Percentiles rank a stretch among this genome's conserved stretches.
Conservation (phyloP, 2,329 filamentous ascomycete genomes). For the Penicillium sp. region DNA sequence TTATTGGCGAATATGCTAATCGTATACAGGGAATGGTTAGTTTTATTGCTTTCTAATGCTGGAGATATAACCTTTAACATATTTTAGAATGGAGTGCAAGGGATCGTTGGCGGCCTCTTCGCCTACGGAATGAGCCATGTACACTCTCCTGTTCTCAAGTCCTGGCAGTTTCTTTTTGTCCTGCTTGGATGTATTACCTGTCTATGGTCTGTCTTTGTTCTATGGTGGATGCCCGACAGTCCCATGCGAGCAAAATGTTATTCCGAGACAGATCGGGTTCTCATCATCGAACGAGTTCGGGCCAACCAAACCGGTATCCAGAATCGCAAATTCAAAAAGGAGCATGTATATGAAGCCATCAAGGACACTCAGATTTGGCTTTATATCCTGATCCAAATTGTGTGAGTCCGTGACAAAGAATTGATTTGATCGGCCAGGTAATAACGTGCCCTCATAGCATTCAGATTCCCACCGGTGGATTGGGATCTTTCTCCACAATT, state of each 20-base stretch:
- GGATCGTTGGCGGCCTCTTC: conserved; percentile 47
- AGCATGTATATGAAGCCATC: conserved; percentile 2
- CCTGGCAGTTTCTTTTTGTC: conserved; percentile 7
- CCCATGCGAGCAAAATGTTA: conserved; percentile 4
- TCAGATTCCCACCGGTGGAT: conserved; percentile 6
- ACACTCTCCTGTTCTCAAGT: conserved; percentile 5
- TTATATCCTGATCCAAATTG: conserved; percentile 2
- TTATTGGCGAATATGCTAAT: neutral
- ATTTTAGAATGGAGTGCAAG: conserved; percentile 9
- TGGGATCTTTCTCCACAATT: conserved; percentile 9
- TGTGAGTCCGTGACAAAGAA: neutral
- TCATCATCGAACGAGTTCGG: conserved; percentile 3
- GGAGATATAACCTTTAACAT: neutral
- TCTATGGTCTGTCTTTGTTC: conserved; percentile 3
- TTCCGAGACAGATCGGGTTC: conserved; percentile 2
- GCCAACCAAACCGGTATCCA: conserved; percentile 4
- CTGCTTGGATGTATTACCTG: neutral
- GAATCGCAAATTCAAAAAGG: conserved; percentile 8
- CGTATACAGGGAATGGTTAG: conserved; percentile 7
- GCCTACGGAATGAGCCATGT: conserved; percentile 44
- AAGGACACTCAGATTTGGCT: conserved; percentile 5
- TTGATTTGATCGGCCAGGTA: too few relatives aligned
- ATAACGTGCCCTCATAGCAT: neutral
- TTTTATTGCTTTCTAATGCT: neutral
- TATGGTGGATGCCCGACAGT: conserved; percentile 8